Evolutionary conservation across 768 basidiomycete species (phyloP), one percentile per base, ranked within the genome.

Genomic region (Rhodosporidiobolus odoratus): DNA sequence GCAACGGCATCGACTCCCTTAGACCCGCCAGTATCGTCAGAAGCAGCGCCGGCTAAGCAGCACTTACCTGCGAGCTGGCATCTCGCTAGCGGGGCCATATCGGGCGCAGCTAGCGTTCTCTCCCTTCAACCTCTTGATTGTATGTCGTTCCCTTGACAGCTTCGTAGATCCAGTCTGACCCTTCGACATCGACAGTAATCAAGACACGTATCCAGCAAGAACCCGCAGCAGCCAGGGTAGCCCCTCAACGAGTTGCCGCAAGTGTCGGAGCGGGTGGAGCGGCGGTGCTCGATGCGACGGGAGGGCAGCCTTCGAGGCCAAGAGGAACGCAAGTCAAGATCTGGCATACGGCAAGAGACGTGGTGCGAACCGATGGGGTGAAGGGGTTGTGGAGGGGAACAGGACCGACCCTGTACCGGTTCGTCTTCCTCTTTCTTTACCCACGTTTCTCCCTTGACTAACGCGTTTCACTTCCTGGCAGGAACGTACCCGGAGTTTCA

Each of bases 401-500:
- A 19, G 62, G 62, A 6, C 71, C 74, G 23, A 75, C 74, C 7
- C 27, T 75, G 45, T 75, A 72, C 45, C 67, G 74, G 73, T 75
- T 27, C 41, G 66, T 23, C 48, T 23, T 27, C 41, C 12, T 10
- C 16, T 53, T 34, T 19, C 13, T 23, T 40, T 48, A 17, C 30
- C 16, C 27, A 2, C 27, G 34, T 52, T 38, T 23, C 17, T 21
- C 43, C 21, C 30, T 50, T 35, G 5, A 17, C 41, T 32, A 25
- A 54, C 21, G 4, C 40, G 3, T 25, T 4, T 35, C n/a, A 9
- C 23, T 23, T 25, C 15, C 27, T 30, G 27, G 12, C 53, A 82
- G 81, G 21, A 82, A 82, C 72, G 81, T 81, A n/a, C 81, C 81
- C 1, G 81, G 81, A 32, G 81, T 81, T 9, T 80, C 81, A 16